Conservation (phyloP, 345 rosid genomes). For the Acer campestre region DNA sequence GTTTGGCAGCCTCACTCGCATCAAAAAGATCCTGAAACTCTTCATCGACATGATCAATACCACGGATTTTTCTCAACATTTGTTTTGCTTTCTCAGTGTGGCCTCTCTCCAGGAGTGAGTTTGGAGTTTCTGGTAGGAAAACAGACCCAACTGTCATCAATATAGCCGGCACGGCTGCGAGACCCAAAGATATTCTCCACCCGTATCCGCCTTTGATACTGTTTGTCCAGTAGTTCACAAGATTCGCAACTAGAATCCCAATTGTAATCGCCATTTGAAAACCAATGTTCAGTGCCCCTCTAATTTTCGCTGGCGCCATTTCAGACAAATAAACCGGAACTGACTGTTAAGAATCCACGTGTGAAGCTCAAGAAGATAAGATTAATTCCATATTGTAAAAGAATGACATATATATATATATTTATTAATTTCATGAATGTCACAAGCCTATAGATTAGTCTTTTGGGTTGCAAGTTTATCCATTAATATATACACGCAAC, state of each 20-base stretch:
- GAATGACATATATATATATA: no score
- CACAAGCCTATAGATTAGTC: no score
- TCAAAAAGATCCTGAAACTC: slow-evolving; percentile 65
- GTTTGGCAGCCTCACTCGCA: slow-evolving; percentile 64
- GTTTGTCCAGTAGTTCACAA: slow-evolving; percentile 64
- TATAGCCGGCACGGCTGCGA: slow-evolving; percentile 68
- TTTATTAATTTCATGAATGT: no score
- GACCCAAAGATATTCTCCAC: slow-evolving; percentile 72
- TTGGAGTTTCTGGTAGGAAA: slow-evolving; percentile 74
- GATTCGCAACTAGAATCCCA: slow-evolving; percentile 67
- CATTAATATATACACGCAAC: no score
- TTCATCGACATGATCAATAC: slow-evolving; percentile 52
- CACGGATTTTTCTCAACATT: slow-evolving; percentile 61
- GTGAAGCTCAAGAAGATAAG: no score
- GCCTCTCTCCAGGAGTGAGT: slow-evolving; percentile 77
- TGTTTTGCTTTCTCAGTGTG: slow-evolving; percentile 52
- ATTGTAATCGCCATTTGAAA: slow-evolving; percentile 78
- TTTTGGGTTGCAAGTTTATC: no score
- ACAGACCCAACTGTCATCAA: slow-evolving; percentile 68
- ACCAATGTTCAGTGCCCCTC: slow-evolving; percentile 83
- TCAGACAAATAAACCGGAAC: slow-evolving; percentile 82
- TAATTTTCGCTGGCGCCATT: slow-evolving; percentile 73
- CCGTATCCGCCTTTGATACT: slow-evolving; percentile 60
- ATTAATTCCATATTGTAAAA: no score
- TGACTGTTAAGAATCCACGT: slow-evolving; percentile 30